phyloP scores from a whole-genome alignment of 108 stramenopile genomes.

The Skeletonema costatum region DNA sequence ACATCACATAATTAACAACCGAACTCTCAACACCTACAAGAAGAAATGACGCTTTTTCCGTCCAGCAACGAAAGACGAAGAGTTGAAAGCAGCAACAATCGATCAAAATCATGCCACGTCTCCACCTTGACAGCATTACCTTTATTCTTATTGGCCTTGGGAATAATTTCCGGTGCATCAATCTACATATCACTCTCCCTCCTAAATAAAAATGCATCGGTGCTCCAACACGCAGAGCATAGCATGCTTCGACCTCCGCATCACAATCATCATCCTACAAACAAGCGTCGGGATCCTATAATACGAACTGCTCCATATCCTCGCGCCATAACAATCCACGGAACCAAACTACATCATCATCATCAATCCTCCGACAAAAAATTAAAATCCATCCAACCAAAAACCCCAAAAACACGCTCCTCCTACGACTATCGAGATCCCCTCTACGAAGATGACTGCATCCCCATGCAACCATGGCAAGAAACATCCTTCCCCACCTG shows the following conservation, averaged over 20 bases:
- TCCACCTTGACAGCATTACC: neutral
- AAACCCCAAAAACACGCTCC: neutral
- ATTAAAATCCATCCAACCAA: neutral
- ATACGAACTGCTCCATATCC: neutral
- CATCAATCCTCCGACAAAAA: neutral
- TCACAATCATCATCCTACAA: neutral
- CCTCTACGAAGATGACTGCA: constrained; percentile 32
- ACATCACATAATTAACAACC: too few relatives aligned
- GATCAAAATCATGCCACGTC: neutral
- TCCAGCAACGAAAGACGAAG: too few relatives aligned
- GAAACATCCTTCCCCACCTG: constrained; percentile 23
- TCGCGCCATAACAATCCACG: neutral
- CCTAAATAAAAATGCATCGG: neutral
- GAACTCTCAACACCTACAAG: too few relatives aligned
- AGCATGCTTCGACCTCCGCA: neutral
- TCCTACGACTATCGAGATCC: constrained; percentile 13
- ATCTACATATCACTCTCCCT: neutral
- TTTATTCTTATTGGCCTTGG: neutral
- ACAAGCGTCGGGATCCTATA: neutral
- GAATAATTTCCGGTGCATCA: neutral
- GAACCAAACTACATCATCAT: neutral
- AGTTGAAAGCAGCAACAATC: too few relatives aligned
- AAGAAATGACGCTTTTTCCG: too few relatives aligned
- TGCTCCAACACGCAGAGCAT: neutral
- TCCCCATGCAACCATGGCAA: constrained; percentile 45